phyloP scores from a whole-genome alignment of 2,329 filamentous ascomycete species.

The Xenosphaeropsis pyriputrescens region DNA sequence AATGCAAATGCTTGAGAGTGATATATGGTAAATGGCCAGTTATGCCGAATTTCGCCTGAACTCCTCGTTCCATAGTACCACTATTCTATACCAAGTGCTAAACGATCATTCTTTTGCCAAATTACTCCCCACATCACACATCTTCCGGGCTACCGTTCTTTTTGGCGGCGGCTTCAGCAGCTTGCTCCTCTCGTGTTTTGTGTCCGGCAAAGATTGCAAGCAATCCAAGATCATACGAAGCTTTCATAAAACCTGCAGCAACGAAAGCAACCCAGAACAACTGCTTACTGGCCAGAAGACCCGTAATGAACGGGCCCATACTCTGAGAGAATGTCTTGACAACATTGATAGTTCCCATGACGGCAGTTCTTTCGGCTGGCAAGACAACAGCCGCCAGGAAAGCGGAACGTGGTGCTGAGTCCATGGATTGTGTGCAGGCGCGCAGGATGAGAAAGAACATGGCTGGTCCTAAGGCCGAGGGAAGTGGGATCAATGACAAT shows the following conservation, averaged over 20 bases:
- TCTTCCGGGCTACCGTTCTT: too few relatives aligned
- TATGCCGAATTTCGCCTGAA: too few relatives aligned
- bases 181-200: conserved; percentile 13
- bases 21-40: too few relatives aligned
- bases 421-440: conserved; percentile 51
- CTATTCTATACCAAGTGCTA: too few relatives aligned
- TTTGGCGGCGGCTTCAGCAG: conserved; percentile 5
- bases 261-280: conserved; percentile 50
- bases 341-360: conserved; percentile 57
- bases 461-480: conserved; percentile 33
- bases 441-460: conserved; percentile 47
- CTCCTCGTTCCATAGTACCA: too few relatives aligned
- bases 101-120: too few relatives aligned
- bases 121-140: too few relatives aligned
- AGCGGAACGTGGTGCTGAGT: conserved; percentile 52
- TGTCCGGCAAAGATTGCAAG: conserved; percentile 29
- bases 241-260: conserved; percentile 47
- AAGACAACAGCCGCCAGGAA: conserved; percentile 53
- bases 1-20: too few relatives aligned
- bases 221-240: conserved; percentile 42
- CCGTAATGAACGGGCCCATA: conserved; percentile 47
- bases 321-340: conserved; percentile 51
- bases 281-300: conserved; percentile 38
- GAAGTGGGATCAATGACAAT: conserved; percentile 45
- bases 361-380: conserved; percentile 51